Evolutionary conservation across 306 rosid species (phyloP).

Genomic region (Ormosia semicastrata): DNA sequence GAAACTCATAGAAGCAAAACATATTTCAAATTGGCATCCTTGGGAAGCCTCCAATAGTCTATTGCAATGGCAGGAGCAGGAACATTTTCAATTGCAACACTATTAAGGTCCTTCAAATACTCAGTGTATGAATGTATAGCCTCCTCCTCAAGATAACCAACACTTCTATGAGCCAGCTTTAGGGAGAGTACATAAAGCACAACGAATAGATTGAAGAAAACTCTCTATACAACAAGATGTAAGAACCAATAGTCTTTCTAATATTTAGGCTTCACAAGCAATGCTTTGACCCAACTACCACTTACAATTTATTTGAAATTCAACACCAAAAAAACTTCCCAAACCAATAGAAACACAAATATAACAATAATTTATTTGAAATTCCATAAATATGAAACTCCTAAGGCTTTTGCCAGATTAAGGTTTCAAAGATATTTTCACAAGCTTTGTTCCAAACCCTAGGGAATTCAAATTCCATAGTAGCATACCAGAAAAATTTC

Average conservation of each 20-base stretch:
- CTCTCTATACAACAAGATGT: slow-evolving; percentile 54
- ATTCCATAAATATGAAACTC: too few species aligned
- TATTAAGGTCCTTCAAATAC: slow-evolving; percentile 50
- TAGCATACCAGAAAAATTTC: too few species aligned
- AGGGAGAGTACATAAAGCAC: slow-evolving; percentile 59
- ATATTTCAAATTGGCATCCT: slow-evolving; percentile 65
- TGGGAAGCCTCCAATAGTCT: slow-evolving; percentile 80
- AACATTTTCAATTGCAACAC: slow-evolving; percentile 61
- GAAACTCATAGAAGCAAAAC: slow-evolving; percentile 71
- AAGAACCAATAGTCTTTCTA: slow-evolving; percentile 67
- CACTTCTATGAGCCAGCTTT: slow-evolving; percentile 64
- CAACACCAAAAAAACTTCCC: too few species aligned
- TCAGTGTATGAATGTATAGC: slow-evolving; percentile 67
- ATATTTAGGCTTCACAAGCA: slow-evolving; percentile 66
- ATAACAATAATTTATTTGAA: too few species aligned
- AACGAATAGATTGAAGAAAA: slow-evolving; percentile 75
- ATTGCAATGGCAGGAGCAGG: slow-evolving; percentile 82
- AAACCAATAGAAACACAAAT: too few species aligned
- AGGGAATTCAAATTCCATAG: too few species aligned
- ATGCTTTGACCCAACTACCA: too few species aligned
- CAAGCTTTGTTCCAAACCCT: too few species aligned
- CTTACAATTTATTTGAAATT: too few species aligned
- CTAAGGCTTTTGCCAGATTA: too few species aligned
- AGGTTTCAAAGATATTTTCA: too few species aligned
- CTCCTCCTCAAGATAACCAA: slow-evolving; percentile 81